These are phyloP conservation scores for Rhizodiscina lignyota DNA, from an alignment of 495 filamentous ascomycete genomes.

Conservation along the genomic window DNA sequence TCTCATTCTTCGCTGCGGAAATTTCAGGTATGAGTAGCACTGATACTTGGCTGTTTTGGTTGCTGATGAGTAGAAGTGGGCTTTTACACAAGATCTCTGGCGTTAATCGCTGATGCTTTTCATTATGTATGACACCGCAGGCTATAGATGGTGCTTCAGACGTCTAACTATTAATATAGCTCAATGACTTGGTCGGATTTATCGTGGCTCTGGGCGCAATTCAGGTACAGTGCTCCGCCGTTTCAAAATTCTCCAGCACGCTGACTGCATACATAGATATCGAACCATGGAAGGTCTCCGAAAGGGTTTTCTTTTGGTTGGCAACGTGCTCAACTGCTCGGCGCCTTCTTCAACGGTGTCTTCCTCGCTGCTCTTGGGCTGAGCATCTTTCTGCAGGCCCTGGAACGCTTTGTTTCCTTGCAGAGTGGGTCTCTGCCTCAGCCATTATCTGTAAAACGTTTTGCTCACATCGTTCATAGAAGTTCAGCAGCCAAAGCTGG, in stretches of 20 bases:
- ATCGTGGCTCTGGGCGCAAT: slow-evolving; percentile 13
- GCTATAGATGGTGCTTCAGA: not conserved
- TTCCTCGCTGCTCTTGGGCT: slow-evolving; percentile 15
- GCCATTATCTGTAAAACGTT: too few relatives aligned
- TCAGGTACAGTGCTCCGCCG: not conserved
- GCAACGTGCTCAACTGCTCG: slow-evolving; percentile 14
- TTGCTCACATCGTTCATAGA: slow-evolving; percentile 3
- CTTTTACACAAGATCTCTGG: slow-evolving; percentile 16
- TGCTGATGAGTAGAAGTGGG: slow-evolving; percentile 10
- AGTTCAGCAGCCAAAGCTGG: slow-evolving; percentile 10
- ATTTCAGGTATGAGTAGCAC: slow-evolving; percentile 25
- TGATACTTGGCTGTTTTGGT: not conserved
- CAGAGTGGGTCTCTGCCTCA: slow-evolving; percentile 21
- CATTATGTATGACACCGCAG: slow-evolving; percentile 10
- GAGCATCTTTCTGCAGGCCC: slow-evolving; percentile 11
- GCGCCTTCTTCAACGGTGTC: slow-evolving; percentile 18
- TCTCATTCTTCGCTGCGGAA: slow-evolving; percentile 32
- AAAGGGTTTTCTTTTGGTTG: slow-evolving; percentile 29
- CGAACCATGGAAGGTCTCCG: slow-evolving; percentile 15
- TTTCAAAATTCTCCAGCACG: not conserved
- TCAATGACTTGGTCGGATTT: slow-evolving; percentile 15
- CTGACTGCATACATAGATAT: slow-evolving; percentile 2
- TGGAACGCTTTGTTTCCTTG: slow-evolving; percentile 18
- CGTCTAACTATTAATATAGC: slow-evolving; percentile 2
- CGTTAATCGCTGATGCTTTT: slow-evolving; percentile 17